phyloP scores from a whole-genome alignment of 148 eudicot genomes.

The Pharnaceum exiguum region DNA sequence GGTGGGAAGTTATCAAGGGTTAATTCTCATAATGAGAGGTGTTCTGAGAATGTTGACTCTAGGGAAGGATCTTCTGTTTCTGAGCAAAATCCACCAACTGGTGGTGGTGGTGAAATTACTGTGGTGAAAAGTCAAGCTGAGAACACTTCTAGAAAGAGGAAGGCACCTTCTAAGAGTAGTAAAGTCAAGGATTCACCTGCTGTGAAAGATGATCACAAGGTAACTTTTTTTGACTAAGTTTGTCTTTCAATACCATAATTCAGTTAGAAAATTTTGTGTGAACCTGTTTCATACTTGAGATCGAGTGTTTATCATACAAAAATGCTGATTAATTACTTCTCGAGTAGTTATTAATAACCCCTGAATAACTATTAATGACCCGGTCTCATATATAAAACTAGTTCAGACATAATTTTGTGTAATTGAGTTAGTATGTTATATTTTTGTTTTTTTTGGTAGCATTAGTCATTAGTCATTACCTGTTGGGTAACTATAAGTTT shows the following conservation, averaged over 20 bases:
- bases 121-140: slow-evolving; percentile 36
- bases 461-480: no score
- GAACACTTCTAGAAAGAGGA: slow-evolving; percentile 61
- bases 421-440: not conserved
- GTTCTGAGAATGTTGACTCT: slow-evolving; percentile 51
- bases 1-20: slow-evolving; percentile 10
- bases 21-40: slow-evolving; percentile 18
- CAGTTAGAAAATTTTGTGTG: no score
- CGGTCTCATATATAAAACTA: no score
- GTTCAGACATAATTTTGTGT: not conserved
- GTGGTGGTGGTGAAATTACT: slow-evolving; percentile 36
- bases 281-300: no score
- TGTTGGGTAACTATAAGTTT: no score
- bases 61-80: slow-evolving; percentile 72
- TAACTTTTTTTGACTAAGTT: not conserved
- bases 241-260: not conserved
- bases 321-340: no score
- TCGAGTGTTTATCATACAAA: no score
- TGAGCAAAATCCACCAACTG: slow-evolving; percentile 76
- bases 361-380: no score
- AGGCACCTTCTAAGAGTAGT: slow-evolving; percentile 41
- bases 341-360: no score
- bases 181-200: slow-evolving; percentile 37
- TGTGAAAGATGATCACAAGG: slow-evolving; percentile 21
- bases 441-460: not conserved